A percentile compares a stretch with the other conserved stretches of the same genome.
phyloP scores from a whole-genome alignment of 257 asterid species.

The Solanum rostratum region DNA sequence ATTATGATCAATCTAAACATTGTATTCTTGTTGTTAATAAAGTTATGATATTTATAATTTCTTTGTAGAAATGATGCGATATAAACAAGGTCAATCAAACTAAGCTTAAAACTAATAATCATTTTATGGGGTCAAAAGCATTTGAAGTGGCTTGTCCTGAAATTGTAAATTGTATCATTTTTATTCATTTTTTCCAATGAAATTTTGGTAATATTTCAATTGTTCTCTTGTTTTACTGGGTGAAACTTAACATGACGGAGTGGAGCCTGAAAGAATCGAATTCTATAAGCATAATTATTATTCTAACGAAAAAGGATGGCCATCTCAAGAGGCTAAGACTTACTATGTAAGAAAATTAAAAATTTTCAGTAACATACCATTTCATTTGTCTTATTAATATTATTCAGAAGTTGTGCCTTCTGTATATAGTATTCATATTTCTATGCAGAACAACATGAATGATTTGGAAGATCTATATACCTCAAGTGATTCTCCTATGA shows the following conservation, averaged over 20 bases:
- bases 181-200: neutral
- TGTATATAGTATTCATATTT: no score
- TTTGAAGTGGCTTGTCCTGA: neutral
- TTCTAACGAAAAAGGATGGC: neutral
- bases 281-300: neutral
- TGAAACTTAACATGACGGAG: neutral
- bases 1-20: no score
- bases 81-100: no score
- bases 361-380: neutral
- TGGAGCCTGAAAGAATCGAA: neutral
- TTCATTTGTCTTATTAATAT: neutral
- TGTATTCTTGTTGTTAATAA: no score
- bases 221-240: neutral
- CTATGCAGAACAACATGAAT: neutral
- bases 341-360: no score
- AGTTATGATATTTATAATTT: no score
- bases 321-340: neutral
- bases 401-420: neutral
- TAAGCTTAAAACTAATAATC: no score
- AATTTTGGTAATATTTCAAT: neutral
- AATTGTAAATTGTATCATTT: neutral
- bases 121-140: no score
- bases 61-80: no score
- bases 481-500: neutral
- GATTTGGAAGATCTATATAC: neutral